These are phyloP conservation scores for Spergularia marina DNA, from an alignment of 148 eudicot species.

Conservation along the genomic window DNA sequence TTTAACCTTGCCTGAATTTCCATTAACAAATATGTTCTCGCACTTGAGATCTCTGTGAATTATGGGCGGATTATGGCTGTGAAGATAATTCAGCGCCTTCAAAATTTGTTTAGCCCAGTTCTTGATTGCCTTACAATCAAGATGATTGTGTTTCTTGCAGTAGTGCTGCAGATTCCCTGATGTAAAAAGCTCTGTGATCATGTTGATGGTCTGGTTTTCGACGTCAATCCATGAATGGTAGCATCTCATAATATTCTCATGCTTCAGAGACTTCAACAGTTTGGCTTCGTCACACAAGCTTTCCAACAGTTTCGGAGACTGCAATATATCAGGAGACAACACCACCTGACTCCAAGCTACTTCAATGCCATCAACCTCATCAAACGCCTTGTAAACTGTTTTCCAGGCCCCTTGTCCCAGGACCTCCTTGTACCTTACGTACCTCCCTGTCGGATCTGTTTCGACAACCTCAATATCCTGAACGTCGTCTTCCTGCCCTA, in stretches of 20 bases:
- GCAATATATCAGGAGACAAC: neutral
- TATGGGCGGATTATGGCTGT: slow-evolving; percentile 30
- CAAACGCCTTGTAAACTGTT: slow-evolving; percentile 15
- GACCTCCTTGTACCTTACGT: slow-evolving; percentile 6
- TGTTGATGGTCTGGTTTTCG: slow-evolving; percentile 21
- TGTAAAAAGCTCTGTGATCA: slow-evolving; percentile 33
- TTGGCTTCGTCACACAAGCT: neutral
- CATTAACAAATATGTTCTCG: slow-evolving; percentile 34
- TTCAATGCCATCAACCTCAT: slow-evolving; percentile 11
- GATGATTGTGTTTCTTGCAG: slow-evolving; percentile 21
- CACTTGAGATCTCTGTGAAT: slow-evolving; percentile 33
- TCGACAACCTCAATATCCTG: neutral
- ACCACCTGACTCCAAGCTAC: slow-evolving; percentile 7
- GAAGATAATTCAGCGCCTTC: slow-evolving; percentile 27
- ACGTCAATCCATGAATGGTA: slow-evolving; percentile 33
- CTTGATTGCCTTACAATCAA: slow-evolving; percentile 26
- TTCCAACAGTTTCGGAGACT: neutral
- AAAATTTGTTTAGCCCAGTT: slow-evolving; percentile 31
- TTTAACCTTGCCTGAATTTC: slow-evolving; percentile 31
- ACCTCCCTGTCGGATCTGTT: slow-evolving; percentile 7
- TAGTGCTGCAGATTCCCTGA: slow-evolving; percentile 32
- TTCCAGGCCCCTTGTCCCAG: neutral
- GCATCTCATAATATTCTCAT: slow-evolving; percentile 31
- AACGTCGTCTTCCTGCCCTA: neutral
- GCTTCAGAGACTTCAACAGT: slow-evolving; percentile 25